phyloP scores from a whole-genome alignment of 2,329 filamentous ascomycete genomes.

The Penicillium sp. region DNA sequence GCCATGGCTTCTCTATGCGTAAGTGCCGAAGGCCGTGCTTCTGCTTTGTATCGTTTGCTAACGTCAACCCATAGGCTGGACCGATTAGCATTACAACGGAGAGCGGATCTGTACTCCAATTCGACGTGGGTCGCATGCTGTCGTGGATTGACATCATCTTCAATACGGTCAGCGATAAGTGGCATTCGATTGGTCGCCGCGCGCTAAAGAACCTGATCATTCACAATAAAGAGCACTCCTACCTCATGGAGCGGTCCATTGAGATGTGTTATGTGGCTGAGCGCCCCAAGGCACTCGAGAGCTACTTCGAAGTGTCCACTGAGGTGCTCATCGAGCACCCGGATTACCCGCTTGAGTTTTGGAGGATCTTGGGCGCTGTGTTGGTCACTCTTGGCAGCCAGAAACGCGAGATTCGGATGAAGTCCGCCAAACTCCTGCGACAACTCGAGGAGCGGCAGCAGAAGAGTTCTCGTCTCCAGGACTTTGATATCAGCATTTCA shows the following conservation, averaged over 20 bases:
- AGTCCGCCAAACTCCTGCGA: slow-evolving; percentile 78
- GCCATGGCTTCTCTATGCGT: slow-evolving; percentile 94
- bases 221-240: slow-evolving; percentile 84
- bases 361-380: slow-evolving; percentile 85
- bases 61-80: slow-evolving; percentile 45
- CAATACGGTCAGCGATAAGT: slow-evolving; percentile 84
- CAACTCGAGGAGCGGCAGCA: slow-evolving; percentile 80
- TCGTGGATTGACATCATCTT: slow-evolving; percentile 97
- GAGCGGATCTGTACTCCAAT: slow-evolving; percentile 82
- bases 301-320: slow-evolving; percentile 91
- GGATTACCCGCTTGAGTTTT: slow-evolving; percentile 83
- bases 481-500: slow-evolving; percentile 97
- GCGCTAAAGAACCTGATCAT: slow-evolving; percentile 87
- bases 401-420: slow-evolving; percentile 82
- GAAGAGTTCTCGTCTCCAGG: slow-evolving; percentile 87
- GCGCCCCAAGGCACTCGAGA: slow-evolving; percentile 79
- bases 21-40: slow-evolving; percentile 40
- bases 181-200: slow-evolving; percentile 84
- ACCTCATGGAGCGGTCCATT: slow-evolving; percentile 86
- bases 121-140: slow-evolving; percentile 89
- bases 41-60: slow-evolving; percentile 11
- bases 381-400: slow-evolving; percentile 93
- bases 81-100: slow-evolving; percentile 87
- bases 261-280: slow-evolving; percentile 86
- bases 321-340: slow-evolving; percentile 80